Conservation (phyloP, 345 rosid species). For the Excoecaria agallocha region DNA sequence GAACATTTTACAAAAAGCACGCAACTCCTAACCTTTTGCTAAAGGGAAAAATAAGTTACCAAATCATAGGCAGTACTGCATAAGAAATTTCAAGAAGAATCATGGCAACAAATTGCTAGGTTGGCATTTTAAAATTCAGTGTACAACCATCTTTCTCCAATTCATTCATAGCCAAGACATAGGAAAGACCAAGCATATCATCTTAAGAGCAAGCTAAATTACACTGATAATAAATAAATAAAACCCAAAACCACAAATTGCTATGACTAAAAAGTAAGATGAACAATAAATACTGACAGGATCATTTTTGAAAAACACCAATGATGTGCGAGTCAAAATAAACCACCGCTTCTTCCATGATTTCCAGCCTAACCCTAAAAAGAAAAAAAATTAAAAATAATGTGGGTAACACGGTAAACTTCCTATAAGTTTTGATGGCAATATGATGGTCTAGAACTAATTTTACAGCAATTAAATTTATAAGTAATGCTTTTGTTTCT, state of each 20-base stretch:
- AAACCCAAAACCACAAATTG: neutral
- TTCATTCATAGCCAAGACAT: neutral
- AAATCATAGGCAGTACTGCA: neutral
- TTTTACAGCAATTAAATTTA: neutral
- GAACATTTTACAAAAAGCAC: neutral
- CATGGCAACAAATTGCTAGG: neutral
- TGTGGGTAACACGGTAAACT: neutral
- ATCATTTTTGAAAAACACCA: constrained; percentile 97
- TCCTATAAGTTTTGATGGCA: neutral
- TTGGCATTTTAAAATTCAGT: neutral
- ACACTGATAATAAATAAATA: neutral
- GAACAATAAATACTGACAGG: constrained; percentile 62
- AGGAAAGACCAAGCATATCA: neutral
- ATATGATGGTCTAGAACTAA: neutral
- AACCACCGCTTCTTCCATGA: constrained; percentile 99
- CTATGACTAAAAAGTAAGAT: neutral
- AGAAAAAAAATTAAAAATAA: neutral
- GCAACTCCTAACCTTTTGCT: neutral
- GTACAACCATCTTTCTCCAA: neutral
- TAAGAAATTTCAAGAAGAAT: neutral
- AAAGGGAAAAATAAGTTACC: neutral
- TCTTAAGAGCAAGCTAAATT: neutral
- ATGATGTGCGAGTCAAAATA: constrained; percentile 89
- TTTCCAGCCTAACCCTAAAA: constrained; percentile 96
- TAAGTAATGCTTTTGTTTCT: neutral